Evolutionary conservation across 2,329 filamentous ascomycete species (phyloP), one percentile per base, ranked within the genome.

Genomic region (Fusarium papillatum): DNA sequence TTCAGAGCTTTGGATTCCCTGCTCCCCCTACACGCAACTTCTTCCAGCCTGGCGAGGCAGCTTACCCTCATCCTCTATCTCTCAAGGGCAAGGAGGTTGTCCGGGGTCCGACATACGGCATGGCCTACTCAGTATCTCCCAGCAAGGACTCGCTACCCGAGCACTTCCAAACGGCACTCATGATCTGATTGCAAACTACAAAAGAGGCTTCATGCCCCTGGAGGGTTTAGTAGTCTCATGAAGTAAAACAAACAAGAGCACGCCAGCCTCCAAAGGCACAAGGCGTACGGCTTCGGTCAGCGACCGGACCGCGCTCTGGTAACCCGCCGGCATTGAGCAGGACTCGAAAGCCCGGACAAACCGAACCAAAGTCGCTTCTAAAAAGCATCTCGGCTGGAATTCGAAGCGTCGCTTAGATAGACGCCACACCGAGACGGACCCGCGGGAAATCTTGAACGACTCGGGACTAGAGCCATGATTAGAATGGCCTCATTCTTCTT

Each of bases 71-170:
- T 17, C 68, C 78, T 1, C 62, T 72, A 4, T 84, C 85, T 7
- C 68, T 81, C 39, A 88, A 87, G 80, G 86, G 86, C 46, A 88
- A 88, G 74, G 86, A 87, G 67, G 81, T 84, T 13, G 81, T 82
- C 64, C 79, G 84, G 24, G 74, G 77, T 19, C 66, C 80, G 10
- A 78, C 79, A 36, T 83, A 84, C 82, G 10, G 81, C 81, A 3
- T 81, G 81, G 31, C 78, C 79, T 63, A 87, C 83, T 75, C 74
- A 73, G 82, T 83, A 22, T 79, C 84, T 3, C 84, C 84, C 16
- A 84, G 83, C 77, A 85, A 85, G 79, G 81, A 83, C 82, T 81
- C 78, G 68, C 74, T 77, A 24, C 29, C 71, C 57, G 71, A 71
- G 57, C 69, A 67, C 38, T 75, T 75, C 43, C 72, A 70, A 22